Conservation (phyloP, 2,329 filamentous ascomycete genomes). For the Aspergillus oerlinghausenensis region DNA sequence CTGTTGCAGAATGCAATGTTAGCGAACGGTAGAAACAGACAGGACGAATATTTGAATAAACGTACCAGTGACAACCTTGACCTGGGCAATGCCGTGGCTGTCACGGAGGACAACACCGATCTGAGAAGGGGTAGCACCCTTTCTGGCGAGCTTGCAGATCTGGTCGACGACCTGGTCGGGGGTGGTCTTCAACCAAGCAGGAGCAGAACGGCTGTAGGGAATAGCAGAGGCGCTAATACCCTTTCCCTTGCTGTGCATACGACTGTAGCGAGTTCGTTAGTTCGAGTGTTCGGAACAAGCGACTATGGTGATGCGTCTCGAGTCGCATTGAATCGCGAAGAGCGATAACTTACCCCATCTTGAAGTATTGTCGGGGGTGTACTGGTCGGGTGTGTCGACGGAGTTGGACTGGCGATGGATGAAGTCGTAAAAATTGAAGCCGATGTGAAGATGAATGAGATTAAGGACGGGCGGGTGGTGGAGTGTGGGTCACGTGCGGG, state of each 20-base stretch:
- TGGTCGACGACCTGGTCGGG: conserved; percentile 98
- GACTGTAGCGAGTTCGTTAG: conserved; percentile 43
- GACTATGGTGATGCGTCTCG: background rate
- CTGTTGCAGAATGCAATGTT: conserved; percentile 47
- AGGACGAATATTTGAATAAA: background rate
- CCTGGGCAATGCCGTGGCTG: conserved; percentile 95
- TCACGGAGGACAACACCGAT: conserved; percentile 99
- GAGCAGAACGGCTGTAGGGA: conserved; percentile 91
- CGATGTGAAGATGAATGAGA: conserved; percentile 5
- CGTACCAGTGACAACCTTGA: conserved; percentile 95
- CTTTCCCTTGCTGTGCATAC: conserved; percentile 99
- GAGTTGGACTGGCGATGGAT: conserved; percentile 17
- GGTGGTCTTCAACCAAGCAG: conserved; percentile 97
- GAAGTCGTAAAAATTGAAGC: conserved; percentile 6
- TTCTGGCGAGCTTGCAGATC: conserved; percentile 97
- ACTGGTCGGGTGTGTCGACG: conserved; percentile 28
- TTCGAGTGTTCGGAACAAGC: background rate
- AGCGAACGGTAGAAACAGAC: conserved; percentile 22
- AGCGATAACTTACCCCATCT: conserved; percentile 11
- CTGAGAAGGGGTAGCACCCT: conserved; percentile 97
- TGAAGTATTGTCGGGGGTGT: conserved; percentile 17
- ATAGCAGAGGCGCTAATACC: conserved; percentile 94
- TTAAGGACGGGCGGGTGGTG: conserved; percentile 11
- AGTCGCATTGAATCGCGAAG: background rate
- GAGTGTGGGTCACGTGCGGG: conserved; percentile 33